phyloP scores from a whole-genome alignment of 1,139 yeast genomes.

The Candida glucosophila region DNA sequence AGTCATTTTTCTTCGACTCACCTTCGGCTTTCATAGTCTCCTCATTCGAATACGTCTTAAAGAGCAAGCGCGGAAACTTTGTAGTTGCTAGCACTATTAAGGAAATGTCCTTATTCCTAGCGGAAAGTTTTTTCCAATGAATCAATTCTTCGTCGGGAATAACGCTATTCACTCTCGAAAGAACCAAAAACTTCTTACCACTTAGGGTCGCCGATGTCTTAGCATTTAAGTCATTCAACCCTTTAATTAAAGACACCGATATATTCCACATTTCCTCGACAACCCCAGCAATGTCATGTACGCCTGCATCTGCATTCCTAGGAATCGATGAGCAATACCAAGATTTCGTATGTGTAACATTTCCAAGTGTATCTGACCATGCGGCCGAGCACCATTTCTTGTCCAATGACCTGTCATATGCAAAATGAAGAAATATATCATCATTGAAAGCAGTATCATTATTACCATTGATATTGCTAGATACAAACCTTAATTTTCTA shows the following conservation, averaged over 20 bases:
- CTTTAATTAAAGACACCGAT: constrained; percentile 28
- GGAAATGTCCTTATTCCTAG: constrained; percentile 52
- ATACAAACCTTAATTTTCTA: constrained; percentile 43
- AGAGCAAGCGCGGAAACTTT: constrained; percentile 46
- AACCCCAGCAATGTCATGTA: constrained; percentile 23
- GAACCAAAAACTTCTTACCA: constrained; percentile 55
- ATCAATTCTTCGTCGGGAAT: constrained; percentile 73
- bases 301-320: constrained; percentile 8
- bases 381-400: constrained; percentile 80
- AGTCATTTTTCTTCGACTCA: no score
- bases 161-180: constrained; percentile 62
- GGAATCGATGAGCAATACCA: constrained; percentile 42
- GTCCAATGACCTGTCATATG: constrained; percentile 77
- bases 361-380: constrained; percentile 84
- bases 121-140: constrained; percentile 66
- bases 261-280: constrained; percentile 34
- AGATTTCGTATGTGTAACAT: constrained; percentile 52
- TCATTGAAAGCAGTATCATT: constrained; percentile 27
- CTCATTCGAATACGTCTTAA: neutral
- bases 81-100: constrained; percentile 71
- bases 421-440: constrained; percentile 75
- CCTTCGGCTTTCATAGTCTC: no score
- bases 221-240: constrained; percentile 25
- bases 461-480: constrained; percentile 17
- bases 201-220: constrained; percentile 24